Base-by-base conservation (phyloP, 1,139 yeast genomes). In the Yamadazyma sp. region DNA sequence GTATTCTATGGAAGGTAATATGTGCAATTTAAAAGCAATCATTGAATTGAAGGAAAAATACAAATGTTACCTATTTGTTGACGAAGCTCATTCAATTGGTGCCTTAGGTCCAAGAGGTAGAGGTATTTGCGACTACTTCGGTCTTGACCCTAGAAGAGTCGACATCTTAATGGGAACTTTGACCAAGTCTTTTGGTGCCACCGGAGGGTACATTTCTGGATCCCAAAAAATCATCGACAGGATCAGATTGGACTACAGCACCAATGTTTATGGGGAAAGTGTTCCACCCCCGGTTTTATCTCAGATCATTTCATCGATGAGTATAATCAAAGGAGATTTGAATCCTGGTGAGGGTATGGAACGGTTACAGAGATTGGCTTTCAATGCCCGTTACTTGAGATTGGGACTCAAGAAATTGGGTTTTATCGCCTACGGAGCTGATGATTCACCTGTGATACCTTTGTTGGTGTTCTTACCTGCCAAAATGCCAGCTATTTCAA, bases 61-160 rank as follows among this genome's bases (percentile, higher is more conserved):
- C 69, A 89, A 89, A 58, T 86, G 92, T 57, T 87, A 87, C 58
- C 68, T 92, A 43, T 92, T 87, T 58, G 87, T 94, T 46, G 99
- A 92, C 61, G 99, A 92, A 64, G 98, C 98, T 15, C 99, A 92
- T 62, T 91, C 98, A 3, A 85, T 94, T 56, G 99, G 99, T 56
- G 98, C 98, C 8, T 76, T 92, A 64, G 99, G 99, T 23, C 94
- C 95, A 31, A 66, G 68, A 37, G 98, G 98, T 37, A 81, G 87
- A 56, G 99, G 99, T 57, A 84, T 92, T 28, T 91, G 98, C 66
- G 98, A 94, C 60, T 87, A 87, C 64, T 92, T 86, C 59, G 83
- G 83, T 35, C 78, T 92, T 41, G 78, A 81, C 49, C 92, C 98
- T 29, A 61, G 69, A 16, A 77, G 79, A 37, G 74, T 92, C 39